A percentile compares a stretch with the other conserved stretches of the same genome.
Conservation (phyloP, 768 basidiomycete genomes). For the Mycena vulgaris region DNA sequence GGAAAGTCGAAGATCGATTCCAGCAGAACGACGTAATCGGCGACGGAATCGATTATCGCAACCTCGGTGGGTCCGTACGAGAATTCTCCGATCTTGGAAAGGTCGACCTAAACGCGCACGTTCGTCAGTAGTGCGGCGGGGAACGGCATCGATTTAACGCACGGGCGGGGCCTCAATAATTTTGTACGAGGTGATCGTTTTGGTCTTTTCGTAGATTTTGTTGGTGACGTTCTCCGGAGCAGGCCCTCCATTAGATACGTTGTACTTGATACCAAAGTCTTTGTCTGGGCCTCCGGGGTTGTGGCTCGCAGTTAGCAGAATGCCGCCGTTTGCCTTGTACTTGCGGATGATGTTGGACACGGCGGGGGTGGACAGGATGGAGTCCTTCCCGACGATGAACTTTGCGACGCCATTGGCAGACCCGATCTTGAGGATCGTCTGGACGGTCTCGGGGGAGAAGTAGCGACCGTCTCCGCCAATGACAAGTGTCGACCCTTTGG, state of each 20-base stretch:
- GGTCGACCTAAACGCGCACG: constrained; percentile 72
- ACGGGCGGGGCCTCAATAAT: constrained; percentile 84
- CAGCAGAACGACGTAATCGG: constrained; percentile 88
- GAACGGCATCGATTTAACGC: constrained; percentile 47
- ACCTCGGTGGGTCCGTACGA: constrained; percentile 88
- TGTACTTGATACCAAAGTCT: constrained; percentile 99
- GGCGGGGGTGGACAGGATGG: constrained; percentile 96
- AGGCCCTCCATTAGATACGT: constrained; percentile 96
- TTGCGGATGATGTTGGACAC: constrained; percentile 97
- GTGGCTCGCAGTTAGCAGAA: constrained; percentile 96
- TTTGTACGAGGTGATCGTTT: constrained; percentile 89
- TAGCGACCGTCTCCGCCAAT: constrained; percentile 98
- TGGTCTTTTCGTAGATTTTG: constrained; percentile 93
- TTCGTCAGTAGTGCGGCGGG: constrained; percentile 28
- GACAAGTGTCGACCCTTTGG: constrained; percentile 87
- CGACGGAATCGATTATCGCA: constrained; percentile 94
- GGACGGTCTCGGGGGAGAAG: constrained; percentile 88
- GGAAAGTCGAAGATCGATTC: constrained; percentile 95
- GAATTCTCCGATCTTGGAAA: constrained; percentile 85
- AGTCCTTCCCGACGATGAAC: constrained; percentile 93
- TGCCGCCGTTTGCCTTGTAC: constrained; percentile 97
- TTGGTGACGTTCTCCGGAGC: constrained; percentile 98
- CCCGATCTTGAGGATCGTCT: constrained; percentile 94
- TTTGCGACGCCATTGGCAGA: constrained; percentile 94
- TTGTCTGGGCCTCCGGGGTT: constrained; percentile 99